These are phyloP conservation scores for Dryas alaskensis DNA, from an alignment of 306 rosid species.

Conservation along the genomic window DNA sequence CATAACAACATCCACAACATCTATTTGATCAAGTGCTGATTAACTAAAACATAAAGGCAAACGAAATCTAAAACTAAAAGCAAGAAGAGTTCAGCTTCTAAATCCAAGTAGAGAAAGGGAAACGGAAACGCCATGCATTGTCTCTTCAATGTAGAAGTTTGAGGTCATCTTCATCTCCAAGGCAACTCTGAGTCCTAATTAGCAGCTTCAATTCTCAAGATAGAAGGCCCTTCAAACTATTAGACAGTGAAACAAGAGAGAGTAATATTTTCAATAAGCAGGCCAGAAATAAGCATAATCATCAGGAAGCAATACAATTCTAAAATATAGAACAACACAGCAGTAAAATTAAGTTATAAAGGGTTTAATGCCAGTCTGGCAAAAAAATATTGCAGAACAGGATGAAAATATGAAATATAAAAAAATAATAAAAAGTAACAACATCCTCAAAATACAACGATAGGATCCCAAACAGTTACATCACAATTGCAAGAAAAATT, in stretches of 20 bases:
- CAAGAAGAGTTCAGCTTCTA: slow-evolving; percentile 45
- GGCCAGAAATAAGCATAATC: neutral
- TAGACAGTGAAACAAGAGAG: slow-evolving; percentile 28
- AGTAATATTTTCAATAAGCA: neutral
- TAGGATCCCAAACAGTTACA: neutral
- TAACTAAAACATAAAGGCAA: slow-evolving; percentile 47
- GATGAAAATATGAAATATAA: neutral
- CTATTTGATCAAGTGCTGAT: slow-evolving; percentile 52
- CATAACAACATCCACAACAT: slow-evolving; percentile 63
- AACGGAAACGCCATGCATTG: slow-evolving; percentile 36
- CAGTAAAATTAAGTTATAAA: neutral
- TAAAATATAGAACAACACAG: neutral
- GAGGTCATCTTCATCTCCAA: slow-evolving; percentile 34
- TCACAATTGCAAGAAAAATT: neutral
- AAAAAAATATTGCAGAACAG: neutral
- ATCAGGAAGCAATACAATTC: neutral
- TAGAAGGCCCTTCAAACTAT: slow-evolving; percentile 39
- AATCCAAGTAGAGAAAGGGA: slow-evolving; percentile 34
- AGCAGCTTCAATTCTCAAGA: slow-evolving; percentile 37
- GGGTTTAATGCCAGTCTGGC: neutral
- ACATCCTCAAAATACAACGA: slow-evolving; percentile 1
- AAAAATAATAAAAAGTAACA: neutral
- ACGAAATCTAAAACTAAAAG: slow-evolving; percentile 50
- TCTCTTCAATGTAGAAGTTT: slow-evolving; percentile 26
- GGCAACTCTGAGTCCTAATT: slow-evolving; percentile 40